A percentile compares a stretch with the other conserved stretches of the same genome.
Conservation (phyloP, 352 stramenopile genomes). For the Phytophthora boehmeriae region DNA sequence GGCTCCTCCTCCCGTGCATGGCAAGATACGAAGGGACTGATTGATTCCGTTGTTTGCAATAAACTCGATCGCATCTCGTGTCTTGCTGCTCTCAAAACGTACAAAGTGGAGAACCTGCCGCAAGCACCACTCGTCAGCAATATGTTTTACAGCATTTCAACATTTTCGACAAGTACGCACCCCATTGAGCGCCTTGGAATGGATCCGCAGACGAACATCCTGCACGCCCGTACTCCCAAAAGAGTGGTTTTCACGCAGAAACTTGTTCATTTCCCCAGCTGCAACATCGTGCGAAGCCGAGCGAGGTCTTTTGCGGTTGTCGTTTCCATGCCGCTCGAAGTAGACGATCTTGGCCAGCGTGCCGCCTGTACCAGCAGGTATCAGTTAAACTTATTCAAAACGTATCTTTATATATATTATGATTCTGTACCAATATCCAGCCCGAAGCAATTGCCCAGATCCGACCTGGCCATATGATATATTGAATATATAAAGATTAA, state of each 20-base stretch:
- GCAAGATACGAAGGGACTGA: slow-evolving; percentile 78
- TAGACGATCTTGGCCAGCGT: slow-evolving; percentile 96
- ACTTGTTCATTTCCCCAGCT: slow-evolving; percentile 85
- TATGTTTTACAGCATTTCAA: not conserved
- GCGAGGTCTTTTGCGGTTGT: slow-evolving; percentile 67
- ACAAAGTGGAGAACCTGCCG: slow-evolving; percentile 96
- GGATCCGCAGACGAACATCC: slow-evolving; percentile 87
- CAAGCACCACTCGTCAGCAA: not conserved
- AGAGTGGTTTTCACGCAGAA: slow-evolving; percentile 78
- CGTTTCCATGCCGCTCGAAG: slow-evolving; percentile 84
- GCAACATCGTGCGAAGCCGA: slow-evolving; percentile 81
- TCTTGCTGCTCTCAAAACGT: slow-evolving; percentile 81
- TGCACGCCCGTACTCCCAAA: slow-evolving; percentile 88
- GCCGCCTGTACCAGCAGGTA: slow-evolving; percentile 58
- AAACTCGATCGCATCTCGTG: slow-evolving; percentile 76
- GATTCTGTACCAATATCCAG: slow-evolving; percentile 72
- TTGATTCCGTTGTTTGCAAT: slow-evolving; percentile 79
- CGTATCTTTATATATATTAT: slow-evolving; percentile 6
- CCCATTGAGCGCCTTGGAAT: slow-evolving; percentile 90
- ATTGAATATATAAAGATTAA: too few species aligned
- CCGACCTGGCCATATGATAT: slow-evolving; percentile 40
- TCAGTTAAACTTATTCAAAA: slow-evolving; percentile 1
- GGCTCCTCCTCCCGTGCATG: slow-evolving; percentile 82
- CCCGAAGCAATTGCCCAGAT: slow-evolving; percentile 84
- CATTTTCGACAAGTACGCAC: slow-evolving; percentile 29